A percentile compares a stretch with the other conserved stretches of the same genome.
Conservation (phyloP, 768 basidiomycete genomes). For the Boletus pseudopeckii region DNA sequence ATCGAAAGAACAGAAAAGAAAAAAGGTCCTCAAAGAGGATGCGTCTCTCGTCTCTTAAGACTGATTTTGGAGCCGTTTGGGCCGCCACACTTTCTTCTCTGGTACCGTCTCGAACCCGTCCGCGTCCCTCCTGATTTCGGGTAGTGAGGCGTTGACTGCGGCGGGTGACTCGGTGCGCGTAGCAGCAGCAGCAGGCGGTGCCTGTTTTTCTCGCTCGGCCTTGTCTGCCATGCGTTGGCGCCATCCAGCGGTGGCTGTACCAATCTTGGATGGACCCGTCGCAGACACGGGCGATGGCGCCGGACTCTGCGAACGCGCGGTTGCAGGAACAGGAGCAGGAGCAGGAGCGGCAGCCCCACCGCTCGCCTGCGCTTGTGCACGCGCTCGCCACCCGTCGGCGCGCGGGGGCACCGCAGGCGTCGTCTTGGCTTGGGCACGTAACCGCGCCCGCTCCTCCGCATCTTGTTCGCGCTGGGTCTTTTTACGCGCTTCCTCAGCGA, state of each 20-base stretch:
- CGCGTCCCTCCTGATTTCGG: conserved; percentile 50
- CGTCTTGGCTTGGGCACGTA: conserved; percentile 32
- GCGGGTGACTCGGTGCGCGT: conserved; percentile 14
- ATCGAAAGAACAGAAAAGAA: background rate
- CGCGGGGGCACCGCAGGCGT: conserved; percentile 20
- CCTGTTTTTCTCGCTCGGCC: background rate
- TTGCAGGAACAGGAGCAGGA: background rate
- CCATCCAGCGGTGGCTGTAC: conserved; percentile 45
- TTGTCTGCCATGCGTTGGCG: conserved; percentile 38
- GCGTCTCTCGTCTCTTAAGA: background rate
- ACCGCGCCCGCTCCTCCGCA: conserved; percentile 46
- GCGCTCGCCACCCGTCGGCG: conserved; percentile 20
- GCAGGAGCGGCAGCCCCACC: conserved; percentile 7
- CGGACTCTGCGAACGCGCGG: conserved; percentile 43
- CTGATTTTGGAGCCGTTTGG: conserved; percentile 16
- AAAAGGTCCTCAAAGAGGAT: background rate
- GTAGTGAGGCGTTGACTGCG: conserved; percentile 24
- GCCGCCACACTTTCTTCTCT: conserved; percentile 24
- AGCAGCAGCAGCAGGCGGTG: too few species aligned
- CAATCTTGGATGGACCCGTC: conserved; percentile 37
- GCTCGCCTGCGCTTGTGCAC: conserved; percentile 24
- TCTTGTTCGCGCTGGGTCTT: conserved; percentile 70
- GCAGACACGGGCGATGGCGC: conserved; percentile 32
- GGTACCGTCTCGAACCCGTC: conserved; percentile 71
- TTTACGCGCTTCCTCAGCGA: conserved; percentile 51